Evolutionary conservation across 495 filamentous ascomycete species (phyloP).

Genomic region (Podospora comata): DNA sequence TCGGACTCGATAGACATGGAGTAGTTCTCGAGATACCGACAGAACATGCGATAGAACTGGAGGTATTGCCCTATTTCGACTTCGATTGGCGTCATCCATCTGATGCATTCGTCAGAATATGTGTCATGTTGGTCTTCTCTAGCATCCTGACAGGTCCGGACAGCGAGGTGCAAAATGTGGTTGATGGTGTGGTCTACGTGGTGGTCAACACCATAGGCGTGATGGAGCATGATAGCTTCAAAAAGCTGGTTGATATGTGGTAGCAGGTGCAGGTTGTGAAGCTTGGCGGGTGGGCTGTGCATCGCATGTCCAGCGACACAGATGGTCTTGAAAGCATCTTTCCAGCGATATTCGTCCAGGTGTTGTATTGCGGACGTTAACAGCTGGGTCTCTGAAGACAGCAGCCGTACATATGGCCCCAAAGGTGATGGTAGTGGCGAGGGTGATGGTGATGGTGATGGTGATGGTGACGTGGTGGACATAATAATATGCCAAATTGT

Average conservation of each 20-base stretch:
- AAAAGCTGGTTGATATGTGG: slow-evolving; percentile 5
- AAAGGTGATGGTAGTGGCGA: neutral
- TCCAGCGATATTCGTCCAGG: neutral
- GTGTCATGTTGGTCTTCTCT: neutral
- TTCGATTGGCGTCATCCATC: neutral
- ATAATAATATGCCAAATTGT: slow-evolving; percentile 1
- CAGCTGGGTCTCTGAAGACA: neutral
- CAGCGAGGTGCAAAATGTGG: neutral
- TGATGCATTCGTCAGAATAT: neutral
- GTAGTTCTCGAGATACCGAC: neutral
- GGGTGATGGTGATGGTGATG: neutral
- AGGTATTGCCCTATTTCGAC: neutral
- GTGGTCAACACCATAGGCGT: slow-evolving; percentile 2
- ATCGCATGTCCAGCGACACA: neutral
- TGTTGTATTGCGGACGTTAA: neutral
- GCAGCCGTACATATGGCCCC: neutral
- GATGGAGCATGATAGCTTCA: slow-evolving; percentile 7
- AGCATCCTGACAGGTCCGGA: neutral
- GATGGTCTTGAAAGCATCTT: neutral
- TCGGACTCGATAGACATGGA: neutral
- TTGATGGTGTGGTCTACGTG: neutral
- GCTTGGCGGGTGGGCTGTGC: neutral
- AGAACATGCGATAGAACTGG: neutral
- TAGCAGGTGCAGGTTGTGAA: neutral
- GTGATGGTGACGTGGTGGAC: neutral